phyloP scores from a whole-genome alignment of 108 stramenopile genomes.

The Stephanodiscus minutulus region DNA sequence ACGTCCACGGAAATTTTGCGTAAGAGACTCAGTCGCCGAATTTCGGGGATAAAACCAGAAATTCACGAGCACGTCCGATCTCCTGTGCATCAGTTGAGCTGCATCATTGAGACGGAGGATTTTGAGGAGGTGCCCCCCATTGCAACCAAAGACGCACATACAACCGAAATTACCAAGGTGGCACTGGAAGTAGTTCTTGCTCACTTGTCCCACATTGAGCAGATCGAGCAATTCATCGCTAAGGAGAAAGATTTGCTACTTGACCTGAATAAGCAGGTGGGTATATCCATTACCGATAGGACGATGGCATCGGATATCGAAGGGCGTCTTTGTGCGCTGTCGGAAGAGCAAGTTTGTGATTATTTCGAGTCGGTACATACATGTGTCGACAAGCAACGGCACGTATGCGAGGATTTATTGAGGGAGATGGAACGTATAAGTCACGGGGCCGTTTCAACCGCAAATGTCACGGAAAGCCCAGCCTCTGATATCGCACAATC shows the following conservation, averaged over 20 bases:
- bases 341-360: constrained; percentile 80
- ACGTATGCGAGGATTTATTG: constrained; percentile 51
- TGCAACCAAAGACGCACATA: constrained; percentile 8
- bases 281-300: constrained; percentile 43
- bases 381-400: constrained; percentile 66
- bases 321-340: constrained; percentile 30
- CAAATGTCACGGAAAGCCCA: background rate
- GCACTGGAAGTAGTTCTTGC: constrained; percentile 61
- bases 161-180: constrained; percentile 36
- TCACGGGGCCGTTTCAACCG: constrained; percentile 21
- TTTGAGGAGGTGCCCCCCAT: background rate
- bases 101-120: constrained; percentile 44
- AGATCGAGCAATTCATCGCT: constrained; percentile 68
- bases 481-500: constrained; percentile 2
- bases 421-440: constrained; percentile 75
- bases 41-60: constrained; percentile 24
- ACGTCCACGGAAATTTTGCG: constrained; percentile 21
- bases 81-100: constrained; percentile 34
- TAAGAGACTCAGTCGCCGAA: constrained; percentile 41
- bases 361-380: constrained; percentile 82
- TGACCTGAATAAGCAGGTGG: constrained; percentile 66
- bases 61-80: background rate
- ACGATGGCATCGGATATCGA: constrained; percentile 21
- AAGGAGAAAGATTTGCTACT: constrained; percentile 79
- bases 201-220: constrained; percentile 72